Conservation (phyloP, 805 yeast species). For the Yarrowia sp. region DNA sequence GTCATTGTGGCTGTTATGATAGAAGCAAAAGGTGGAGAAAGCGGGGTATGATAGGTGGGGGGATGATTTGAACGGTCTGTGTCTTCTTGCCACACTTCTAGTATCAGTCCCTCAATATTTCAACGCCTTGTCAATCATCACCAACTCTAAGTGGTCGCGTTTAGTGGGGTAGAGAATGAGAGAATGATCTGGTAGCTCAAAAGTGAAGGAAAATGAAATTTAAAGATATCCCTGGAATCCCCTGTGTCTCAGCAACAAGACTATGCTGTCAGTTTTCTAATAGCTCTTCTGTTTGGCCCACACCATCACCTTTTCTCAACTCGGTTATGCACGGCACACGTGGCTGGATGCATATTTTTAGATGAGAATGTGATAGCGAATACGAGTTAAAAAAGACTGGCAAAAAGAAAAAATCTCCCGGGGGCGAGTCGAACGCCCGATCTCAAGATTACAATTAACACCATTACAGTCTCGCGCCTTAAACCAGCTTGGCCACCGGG, state of each 20-base stretch:
- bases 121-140: neutral
- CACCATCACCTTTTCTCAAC: too few species aligned
- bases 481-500: slow-evolving; percentile 52
- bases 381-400: neutral
- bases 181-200: too few species aligned
- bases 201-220: too few species aligned
- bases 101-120: too few species aligned
- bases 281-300: too few species aligned
- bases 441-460: slow-evolving; percentile 49
- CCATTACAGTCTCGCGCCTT: slow-evolving; percentile 53
- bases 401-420: slow-evolving; percentile 45
- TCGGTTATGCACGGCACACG: slow-evolving; percentile 13
- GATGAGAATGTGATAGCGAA: slow-evolving; percentile 1
- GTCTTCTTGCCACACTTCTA: too few species aligned
- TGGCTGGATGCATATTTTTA: slow-evolving; percentile 28
- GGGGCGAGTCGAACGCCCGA: slow-evolving; percentile 51
- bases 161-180: neutral
- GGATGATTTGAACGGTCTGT: too few species aligned
- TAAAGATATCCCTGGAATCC: neutral
- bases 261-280: neutral
- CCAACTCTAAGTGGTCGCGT: slow-evolving; percentile 4
- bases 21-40: too few species aligned
- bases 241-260: neutral
- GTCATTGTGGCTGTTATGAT: too few species aligned
- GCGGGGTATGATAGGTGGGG: too few species aligned